These are phyloP conservation scores for Penicillium dipodomyicola DNA, from an alignment of 495 filamentous ascomycete genomes.

Conservation along the genomic window DNA sequence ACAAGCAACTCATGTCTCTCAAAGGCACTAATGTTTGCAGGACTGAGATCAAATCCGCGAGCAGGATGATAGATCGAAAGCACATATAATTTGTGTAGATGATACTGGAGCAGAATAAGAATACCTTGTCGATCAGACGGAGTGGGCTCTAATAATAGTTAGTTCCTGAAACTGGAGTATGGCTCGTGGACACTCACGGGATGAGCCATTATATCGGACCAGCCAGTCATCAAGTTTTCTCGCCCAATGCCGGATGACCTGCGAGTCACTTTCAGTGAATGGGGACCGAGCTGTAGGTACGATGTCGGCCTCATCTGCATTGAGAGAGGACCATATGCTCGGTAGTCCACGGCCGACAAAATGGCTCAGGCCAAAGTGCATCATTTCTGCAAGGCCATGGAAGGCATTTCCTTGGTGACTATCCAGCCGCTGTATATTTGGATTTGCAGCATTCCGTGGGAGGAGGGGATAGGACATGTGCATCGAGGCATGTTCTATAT, in stretches of 20 bases:
- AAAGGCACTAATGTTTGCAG: constrained; percentile 33
- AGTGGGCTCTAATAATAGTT: constrained; percentile 23
- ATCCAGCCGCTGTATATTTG: constrained; percentile 26
- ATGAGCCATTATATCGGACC: constrained; percentile 36
- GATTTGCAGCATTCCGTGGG: constrained; percentile 33
- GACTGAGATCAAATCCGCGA: constrained; percentile 42
- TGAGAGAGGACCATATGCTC: constrained; percentile 42
- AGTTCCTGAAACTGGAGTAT: too few species aligned
- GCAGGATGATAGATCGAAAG: constrained; percentile 47
- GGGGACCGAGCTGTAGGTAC: constrained; percentile 16
- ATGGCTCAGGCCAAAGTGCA: constrained; percentile 41
- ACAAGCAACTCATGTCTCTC: constrained; percentile 41
- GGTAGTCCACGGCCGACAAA: constrained; percentile 41
- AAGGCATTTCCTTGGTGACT: constrained; percentile 33
- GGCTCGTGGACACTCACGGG: constrained; percentile 21
- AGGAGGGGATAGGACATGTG: constrained; percentile 42
- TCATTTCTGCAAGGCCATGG: constrained; percentile 40
- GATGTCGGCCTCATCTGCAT: constrained; percentile 18
- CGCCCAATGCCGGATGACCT: constrained; percentile 40
- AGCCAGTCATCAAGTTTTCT: constrained; percentile 40
- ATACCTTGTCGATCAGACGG: constrained; percentile 39
- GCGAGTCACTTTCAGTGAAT: constrained; percentile 35
- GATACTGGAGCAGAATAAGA: constrained; percentile 41
- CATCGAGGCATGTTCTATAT: constrained; percentile 45
- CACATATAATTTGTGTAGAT: constrained; percentile 42